Base-by-base conservation (phyloP, 2,329 filamentous ascomycete genomes). In the Cadophora gregata region DNA sequence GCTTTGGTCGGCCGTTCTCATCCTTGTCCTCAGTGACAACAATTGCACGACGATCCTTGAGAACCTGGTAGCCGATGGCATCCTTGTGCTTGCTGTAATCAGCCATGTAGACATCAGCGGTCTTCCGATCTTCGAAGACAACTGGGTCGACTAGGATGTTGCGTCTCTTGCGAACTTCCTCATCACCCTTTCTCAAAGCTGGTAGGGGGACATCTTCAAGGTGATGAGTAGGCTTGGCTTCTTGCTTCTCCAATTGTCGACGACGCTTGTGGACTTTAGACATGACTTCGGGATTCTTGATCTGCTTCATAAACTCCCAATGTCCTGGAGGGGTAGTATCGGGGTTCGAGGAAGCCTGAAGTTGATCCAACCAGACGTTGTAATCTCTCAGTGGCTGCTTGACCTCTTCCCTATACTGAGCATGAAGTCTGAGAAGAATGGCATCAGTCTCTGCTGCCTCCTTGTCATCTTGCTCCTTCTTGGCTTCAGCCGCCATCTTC, bases 41-140 rank as follows among this genome's bases (percentile, higher is more conserved):
- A 33, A 64, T 60, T 21, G 66, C 70, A 61, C 70, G 70, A 4
- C 65, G 61, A 51, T 66, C 64, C n/a, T 59, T 63, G 21, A 69
- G 85, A 67, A 89, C 86, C 73, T 90, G 88, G 42, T 81, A 80
- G 24, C 86, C 86, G 66, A 88, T 81, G 76, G 85, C 86, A 67
- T 82, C 82, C 2, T 83, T 82, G 61, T 86, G 84, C 10, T 84
- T 81, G 70, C 89, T 86, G 70, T 88, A 87, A 67, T 88, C 84
- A 71, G 89, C 88, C 19, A 84, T 83, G 72, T 89, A 90, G 1
- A 83, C 81, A 67, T 84, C 81, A 8, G 87, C 86, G 82, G 77
- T 89, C 86, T 74, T 90, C 84, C 62, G 70, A 58, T 75, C 73
- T 29, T 77, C 73, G 47, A 73, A 77, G 16, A 72, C 72, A 14